A percentile compares a stretch with the other conserved stretches of the same genome.
These are phyloP conservation scores for Debaryomycetaceae sp. DNA, from an alignment of 1,139 yeast species.

Conservation along the genomic window DNA sequence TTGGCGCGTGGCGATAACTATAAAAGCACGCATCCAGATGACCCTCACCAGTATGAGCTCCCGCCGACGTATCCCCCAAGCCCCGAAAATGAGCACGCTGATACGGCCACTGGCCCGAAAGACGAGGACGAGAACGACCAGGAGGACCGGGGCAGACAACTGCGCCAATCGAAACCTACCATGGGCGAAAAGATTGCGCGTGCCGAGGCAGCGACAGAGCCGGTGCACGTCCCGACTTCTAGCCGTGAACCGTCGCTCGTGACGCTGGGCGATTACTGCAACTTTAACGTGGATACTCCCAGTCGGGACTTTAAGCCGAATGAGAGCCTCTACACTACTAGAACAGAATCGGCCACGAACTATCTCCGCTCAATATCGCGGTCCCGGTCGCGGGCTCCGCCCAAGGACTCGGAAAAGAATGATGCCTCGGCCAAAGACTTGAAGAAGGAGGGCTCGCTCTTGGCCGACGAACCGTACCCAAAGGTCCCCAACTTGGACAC, in stretches of 20 bases:
- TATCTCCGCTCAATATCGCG: conserved; percentile 53
- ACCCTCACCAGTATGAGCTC: conserved; percentile 33
- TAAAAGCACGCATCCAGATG: conserved; percentile 33
- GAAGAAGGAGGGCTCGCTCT: conserved; percentile 34
- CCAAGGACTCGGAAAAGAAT: conserved; percentile 23
- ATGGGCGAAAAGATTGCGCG: conserved; percentile 2
- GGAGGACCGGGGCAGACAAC: background rate
- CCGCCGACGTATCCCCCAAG: conserved; percentile 39
- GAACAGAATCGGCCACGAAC: conserved; percentile 30
- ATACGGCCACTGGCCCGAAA: background rate
- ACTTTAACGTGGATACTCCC: conserved; percentile 35
- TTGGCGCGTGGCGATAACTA: conserved; percentile 60
- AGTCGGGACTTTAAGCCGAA: conserved; percentile 7
- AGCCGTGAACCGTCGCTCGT: conserved; percentile 33
- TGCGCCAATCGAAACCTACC: conserved; percentile 2
- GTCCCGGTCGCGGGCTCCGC: conserved; percentile 51
- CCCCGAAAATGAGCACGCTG: conserved; percentile 8
- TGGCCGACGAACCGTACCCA: conserved; percentile 37
- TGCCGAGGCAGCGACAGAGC: conserved; percentile 1
- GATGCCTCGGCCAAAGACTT: conserved; percentile 32
- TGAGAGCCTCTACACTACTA: conserved; percentile 17
- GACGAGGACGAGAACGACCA: no score
- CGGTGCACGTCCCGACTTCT: conserved; percentile 2
- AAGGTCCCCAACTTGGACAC: conserved; percentile 29
- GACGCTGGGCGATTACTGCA: conserved; percentile 40